Conservation (phyloP, 345 rosid species). For the Cardamine occulta region DNA sequence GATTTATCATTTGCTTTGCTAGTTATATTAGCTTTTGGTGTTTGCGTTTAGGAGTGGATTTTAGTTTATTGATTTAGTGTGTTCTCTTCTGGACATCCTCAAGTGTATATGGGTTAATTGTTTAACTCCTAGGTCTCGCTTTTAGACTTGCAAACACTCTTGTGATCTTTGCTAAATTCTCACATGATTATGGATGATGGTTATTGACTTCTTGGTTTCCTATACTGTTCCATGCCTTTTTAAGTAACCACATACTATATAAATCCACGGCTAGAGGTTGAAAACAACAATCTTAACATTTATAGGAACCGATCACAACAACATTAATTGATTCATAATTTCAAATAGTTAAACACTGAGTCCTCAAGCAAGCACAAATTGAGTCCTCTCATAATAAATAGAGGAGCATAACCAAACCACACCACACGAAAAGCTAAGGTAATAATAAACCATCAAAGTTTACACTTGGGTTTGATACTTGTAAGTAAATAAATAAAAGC, state of each 20-base stretch:
- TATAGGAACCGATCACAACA: not conserved
- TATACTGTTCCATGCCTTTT: not conserved
- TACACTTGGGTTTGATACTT: constrained; percentile 23
- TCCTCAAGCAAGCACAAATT: constrained; percentile 30
- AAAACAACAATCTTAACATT: not conserved
- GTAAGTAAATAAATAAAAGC: constrained; percentile 21
- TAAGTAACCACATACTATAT: not conserved
- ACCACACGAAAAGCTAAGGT: constrained; percentile 31
- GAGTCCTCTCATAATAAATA: constrained; percentile 20
- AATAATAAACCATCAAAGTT: constrained; percentile 28
- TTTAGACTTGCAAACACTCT: constrained; percentile 11
- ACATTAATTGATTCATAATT: not conserved
- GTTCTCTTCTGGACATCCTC: constrained; percentile 26
- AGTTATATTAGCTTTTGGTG: constrained; percentile 6
- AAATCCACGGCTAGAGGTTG: not conserved
- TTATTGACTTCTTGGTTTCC: constrained; percentile 14
- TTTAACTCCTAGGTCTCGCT: constrained; percentile 24
- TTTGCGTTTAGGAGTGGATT: constrained; percentile 8
- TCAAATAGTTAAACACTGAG: constrained; percentile 13
- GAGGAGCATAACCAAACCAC: constrained; percentile 15
- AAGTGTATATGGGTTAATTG: constrained; percentile 33
- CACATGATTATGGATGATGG: constrained; percentile 11
- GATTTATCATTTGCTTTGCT: constrained; percentile 11
- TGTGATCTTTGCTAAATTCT: constrained; percentile 33
- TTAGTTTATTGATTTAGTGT: constrained; percentile 10